phyloP scores from a whole-genome alignment of 139 green algal genomes.

The Microglena sp. region DNA sequence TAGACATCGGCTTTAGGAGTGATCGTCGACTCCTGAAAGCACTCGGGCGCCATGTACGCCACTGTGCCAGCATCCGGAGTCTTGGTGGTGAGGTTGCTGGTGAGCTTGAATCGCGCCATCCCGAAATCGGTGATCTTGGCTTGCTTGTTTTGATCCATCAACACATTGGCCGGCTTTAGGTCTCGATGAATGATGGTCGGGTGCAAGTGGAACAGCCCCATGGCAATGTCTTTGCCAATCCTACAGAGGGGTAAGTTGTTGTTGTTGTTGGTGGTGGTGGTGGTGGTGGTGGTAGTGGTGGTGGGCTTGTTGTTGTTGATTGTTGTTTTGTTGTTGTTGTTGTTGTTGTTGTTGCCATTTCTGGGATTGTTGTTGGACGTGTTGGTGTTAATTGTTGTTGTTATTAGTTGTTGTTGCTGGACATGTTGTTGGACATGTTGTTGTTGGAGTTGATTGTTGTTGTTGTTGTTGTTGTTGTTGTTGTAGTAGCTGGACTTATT shows the following conservation, averaged over 20 bases:
- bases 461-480: too few relatives aligned
- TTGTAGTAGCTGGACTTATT: too few relatives aligned
- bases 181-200: constrained; percentile 39
- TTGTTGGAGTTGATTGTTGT: too few relatives aligned
- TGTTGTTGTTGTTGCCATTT: too few relatives aligned
- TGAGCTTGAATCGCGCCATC: constrained; percentile 16
- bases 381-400: too few relatives aligned
- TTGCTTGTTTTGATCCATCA: constrained; percentile 25
- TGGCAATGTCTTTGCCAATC: constrained; percentile 45
- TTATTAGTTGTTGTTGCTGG: too few relatives aligned
- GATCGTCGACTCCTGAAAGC: constrained; percentile 2
- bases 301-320: too few relatives aligned
- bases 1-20: constrained; percentile 13
- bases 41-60: constrained; percentile 29
- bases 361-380: too few relatives aligned
- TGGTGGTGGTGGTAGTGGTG: too few relatives aligned
- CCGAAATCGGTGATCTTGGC: constrained; percentile 16
- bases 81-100: constrained; percentile 22
- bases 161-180: constrained; percentile 44
- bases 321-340: too few relatives aligned
- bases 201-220: constrained; percentile 64
- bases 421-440: too few relatives aligned
- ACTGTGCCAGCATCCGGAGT: constrained; percentile 24
- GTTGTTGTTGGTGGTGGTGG: too few relatives aligned
- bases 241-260: not conserved